These are phyloP conservation scores for Pythium monospermum DNA, from an alignment of 352 stramenopile species.

Conservation along the genomic window DNA sequence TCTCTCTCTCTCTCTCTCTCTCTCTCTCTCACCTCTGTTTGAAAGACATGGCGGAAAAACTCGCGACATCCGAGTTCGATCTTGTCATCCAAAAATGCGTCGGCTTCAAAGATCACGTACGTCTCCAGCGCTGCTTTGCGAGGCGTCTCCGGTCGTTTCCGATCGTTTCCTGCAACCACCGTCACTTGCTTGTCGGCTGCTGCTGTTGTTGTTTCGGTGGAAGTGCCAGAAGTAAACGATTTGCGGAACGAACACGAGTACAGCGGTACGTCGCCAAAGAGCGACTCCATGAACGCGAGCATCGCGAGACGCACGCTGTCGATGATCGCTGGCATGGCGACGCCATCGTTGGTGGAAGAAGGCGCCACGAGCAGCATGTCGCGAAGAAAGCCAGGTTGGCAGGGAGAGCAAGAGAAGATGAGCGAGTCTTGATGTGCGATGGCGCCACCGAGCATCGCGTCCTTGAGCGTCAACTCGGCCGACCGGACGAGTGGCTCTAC, in stretches of 20 bases:
- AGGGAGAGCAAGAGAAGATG: constrained; percentile 32
- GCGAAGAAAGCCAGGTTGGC: constrained; percentile 21
- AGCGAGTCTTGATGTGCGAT: constrained; percentile 42
- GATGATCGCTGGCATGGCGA: background rate
- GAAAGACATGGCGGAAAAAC: constrained; percentile 74
- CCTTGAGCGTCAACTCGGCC: constrained; percentile 39
- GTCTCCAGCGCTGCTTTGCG: constrained; percentile 10
- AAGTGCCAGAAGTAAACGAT: constrained; percentile 17
- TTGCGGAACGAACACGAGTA: constrained; percentile 60
- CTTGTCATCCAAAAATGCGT: constrained; percentile 55
- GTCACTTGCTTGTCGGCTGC: background rate
- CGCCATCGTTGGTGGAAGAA: background rate
- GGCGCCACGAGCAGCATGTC: constrained; percentile 19
- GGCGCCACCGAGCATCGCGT: constrained; percentile 31
- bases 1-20: background rate
- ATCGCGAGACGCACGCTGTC: constrained; percentile 37
- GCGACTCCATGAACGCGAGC: constrained; percentile 48
- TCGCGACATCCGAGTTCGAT: constrained; percentile 70
- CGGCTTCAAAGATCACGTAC: constrained; percentile 53
- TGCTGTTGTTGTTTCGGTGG: background rate
- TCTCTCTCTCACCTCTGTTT: constrained; percentile 42
- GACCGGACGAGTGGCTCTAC: constrained; percentile 51
- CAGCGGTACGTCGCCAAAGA: constrained; percentile 59
- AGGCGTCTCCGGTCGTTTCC: background rate
- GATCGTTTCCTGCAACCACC: background rate